Base-by-base conservation (phyloP, 2,329 filamentous ascomycete genomes). In the Trichoderma sp. region DNA sequence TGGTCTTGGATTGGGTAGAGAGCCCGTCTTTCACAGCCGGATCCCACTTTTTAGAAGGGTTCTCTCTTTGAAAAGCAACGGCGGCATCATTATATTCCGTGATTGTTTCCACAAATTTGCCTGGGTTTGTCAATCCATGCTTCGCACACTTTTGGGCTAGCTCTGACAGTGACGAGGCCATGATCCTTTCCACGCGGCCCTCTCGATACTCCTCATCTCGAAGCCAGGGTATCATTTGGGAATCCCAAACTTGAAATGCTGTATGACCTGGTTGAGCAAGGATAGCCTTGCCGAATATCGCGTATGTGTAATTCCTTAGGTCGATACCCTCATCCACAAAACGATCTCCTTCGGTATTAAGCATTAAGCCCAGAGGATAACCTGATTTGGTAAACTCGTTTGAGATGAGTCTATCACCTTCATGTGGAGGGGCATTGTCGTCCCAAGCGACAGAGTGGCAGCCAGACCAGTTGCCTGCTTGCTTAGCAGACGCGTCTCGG, bases 361-460 rank as follows among this genome's bases (percentile, higher is more conserved):
- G 71, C 86, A 91, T 92, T 14, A 92, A 74, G 0, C 90, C 90
- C 0, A 92, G 81, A 0, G 90, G 90, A 74, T 92, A 92, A 1
- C 90, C 90, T 0, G 87, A 90, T 76, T 92, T 92, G 7, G 90
- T 92, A 76, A 86, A 91, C 77, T 91, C 86, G 75, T 92, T 92
- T 4, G 90, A 89, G 2, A 88, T 80, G n/a, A 80, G 80, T 2
- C 88, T 84, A 74, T 91, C 86, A 4, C 90, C 90, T 0, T 81
- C 81, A 73, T 88, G 77, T 0, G 84, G 78, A 0, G 86, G 83
- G 0, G 90, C 86, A 75, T 91, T 86, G 1, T 88, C 88, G 76
- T 92, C 90, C 90, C 90, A 92, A 5, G 86, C 86, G 0, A 88
- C 87, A 1, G 87, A 86, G 76, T 92, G 90, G 74, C 90, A 92